Evolutionary conservation across 2,329 filamentous ascomycete genomes (phyloP).

Genomic region (Aspergillus sp.): DNA sequence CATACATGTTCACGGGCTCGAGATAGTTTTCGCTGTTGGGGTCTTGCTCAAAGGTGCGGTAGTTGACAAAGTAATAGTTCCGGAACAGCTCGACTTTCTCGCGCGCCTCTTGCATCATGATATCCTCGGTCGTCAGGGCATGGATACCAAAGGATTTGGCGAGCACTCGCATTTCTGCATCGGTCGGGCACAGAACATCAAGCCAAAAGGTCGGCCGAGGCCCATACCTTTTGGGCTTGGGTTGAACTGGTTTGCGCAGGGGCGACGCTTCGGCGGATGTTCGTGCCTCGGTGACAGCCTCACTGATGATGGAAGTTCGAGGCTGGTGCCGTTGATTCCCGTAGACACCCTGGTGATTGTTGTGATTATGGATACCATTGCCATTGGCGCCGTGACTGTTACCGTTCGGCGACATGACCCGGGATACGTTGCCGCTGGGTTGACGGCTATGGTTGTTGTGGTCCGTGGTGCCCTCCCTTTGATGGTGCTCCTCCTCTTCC

Average conservation of each 20-base stretch:
- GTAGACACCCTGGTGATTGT: background rate
- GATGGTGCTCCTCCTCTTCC: conserved; percentile 30
- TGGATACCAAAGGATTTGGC: conserved; percentile 94
- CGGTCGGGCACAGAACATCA: conserved; percentile 85
- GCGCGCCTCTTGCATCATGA: conserved; percentile 93
- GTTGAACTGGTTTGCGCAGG: conserved; percentile 20
- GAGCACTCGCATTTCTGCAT: conserved; percentile 92
- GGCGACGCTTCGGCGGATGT: conserved; percentile 26
- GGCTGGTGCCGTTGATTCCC: conserved; percentile 24
- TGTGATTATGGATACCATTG: conserved; percentile 20
- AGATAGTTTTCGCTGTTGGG: conserved; percentile 84
- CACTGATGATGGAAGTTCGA: conserved; percentile 39
- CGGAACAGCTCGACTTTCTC: conserved; percentile 98
- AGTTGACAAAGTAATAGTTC: conserved; percentile 98
- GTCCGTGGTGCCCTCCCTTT: conserved; percentile 19
- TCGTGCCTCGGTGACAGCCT: conserved; percentile 34
- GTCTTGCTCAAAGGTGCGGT: conserved; percentile 96
- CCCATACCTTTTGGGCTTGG: conserved; percentile 60
- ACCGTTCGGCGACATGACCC: conserved; percentile 5
- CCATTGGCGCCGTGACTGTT: conserved; percentile 1
- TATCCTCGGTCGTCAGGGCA: conserved; percentile 91
- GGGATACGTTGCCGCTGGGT: background rate
- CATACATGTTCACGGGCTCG: conserved; percentile 95
- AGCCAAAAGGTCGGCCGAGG: conserved; percentile 96
- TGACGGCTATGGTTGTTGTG: conserved; percentile 25